Evolutionary conservation across 1,284 basidiomycete genomes (phyloP).

Genomic region (Ceratobasidium sp.): DNA sequence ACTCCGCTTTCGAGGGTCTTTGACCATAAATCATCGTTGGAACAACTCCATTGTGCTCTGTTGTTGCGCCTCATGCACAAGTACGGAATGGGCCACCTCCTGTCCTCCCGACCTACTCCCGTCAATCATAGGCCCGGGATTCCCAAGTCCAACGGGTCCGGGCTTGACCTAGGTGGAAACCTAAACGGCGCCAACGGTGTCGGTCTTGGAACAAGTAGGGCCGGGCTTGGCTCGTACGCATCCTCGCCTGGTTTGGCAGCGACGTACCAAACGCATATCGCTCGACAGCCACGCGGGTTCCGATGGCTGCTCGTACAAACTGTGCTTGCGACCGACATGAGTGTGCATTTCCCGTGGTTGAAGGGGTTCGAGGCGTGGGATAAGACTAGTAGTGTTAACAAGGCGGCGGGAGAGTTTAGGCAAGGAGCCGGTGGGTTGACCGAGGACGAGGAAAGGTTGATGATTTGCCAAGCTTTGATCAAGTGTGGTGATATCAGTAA

Average conservation of each 20-base stretch:
- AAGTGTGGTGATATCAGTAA: constrained; percentile 98
- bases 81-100: constrained; percentile 77
- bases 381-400: constrained; percentile 9
- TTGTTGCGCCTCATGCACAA: constrained; percentile 84
- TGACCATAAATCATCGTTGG: constrained; percentile 88
- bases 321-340: constrained; percentile 94
- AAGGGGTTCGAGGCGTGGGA: constrained; percentile 62
- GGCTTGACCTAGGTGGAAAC: constrained; percentile 17
- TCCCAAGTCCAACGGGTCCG: constrained; percentile 24
- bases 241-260: constrained; percentile 25
- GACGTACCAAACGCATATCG: constrained; percentile 21
- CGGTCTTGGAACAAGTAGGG: constrained; percentile 10
- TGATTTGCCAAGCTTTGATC: constrained; percentile 90
- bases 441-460: constrained; percentile 63
- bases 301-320: constrained; percentile 81
- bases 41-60: constrained; percentile 92
- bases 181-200: constrained; percentile 60
- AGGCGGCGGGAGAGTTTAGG: constrained; percentile 10
- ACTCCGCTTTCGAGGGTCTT: constrained; percentile 89
- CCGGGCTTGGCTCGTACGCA: constrained; percentile 57
- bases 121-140: constrained; percentile 15
- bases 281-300: constrained; percentile 59
- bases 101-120: constrained; percentile 31
- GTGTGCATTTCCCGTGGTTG: constrained; percentile 89
- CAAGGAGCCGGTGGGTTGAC: constrained; percentile 59